phyloP scores from a whole-genome alignment of 2,329 filamentous ascomycete genomes.

The Stagonosporopsis chrysanthemi region DNA sequence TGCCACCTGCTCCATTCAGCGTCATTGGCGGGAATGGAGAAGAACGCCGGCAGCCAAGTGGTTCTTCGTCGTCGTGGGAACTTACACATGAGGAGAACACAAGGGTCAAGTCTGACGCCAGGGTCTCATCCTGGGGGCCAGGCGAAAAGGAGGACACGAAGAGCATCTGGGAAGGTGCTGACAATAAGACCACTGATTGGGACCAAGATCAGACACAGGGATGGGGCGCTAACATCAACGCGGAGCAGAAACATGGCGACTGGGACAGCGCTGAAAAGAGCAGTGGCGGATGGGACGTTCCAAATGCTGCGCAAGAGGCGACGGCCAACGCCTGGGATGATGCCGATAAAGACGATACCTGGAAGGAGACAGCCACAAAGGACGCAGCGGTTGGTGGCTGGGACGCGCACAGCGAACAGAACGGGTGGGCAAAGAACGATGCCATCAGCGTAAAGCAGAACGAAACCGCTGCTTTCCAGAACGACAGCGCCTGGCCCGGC shows the following conservation, averaged over 20 bases:
- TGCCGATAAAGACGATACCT: not conserved
- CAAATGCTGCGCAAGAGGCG: not conserved
- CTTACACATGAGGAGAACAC: not conserved
- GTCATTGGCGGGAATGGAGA: not conserved
- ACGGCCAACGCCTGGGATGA: not conserved
- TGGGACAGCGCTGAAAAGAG: not conserved
- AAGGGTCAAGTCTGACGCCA: not conserved
- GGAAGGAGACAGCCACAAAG: not conserved
- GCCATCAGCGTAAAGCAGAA: not conserved
- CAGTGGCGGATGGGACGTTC: not conserved
- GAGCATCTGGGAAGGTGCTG: not conserved
- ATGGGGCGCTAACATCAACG: not conserved
- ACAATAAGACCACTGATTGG: not conserved
- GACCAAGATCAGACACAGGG: not conserved
- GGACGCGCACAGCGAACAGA: not conserved
- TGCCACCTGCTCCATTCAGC: conserved; percentile 20
- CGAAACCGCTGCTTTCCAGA: not conserved
- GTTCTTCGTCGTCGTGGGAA: conserved; percentile 21
- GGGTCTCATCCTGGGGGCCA: not conserved
- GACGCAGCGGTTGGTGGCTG: not conserved
- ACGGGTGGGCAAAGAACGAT: not conserved
- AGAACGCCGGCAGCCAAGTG: not conserved
- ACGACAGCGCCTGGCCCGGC: not conserved
- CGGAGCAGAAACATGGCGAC: not conserved
- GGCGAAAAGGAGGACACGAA: not conserved